phyloP scores from a whole-genome alignment of 225 moss, liverwort and hornwort genomes.

The Antitrichia curtipendula region DNA sequence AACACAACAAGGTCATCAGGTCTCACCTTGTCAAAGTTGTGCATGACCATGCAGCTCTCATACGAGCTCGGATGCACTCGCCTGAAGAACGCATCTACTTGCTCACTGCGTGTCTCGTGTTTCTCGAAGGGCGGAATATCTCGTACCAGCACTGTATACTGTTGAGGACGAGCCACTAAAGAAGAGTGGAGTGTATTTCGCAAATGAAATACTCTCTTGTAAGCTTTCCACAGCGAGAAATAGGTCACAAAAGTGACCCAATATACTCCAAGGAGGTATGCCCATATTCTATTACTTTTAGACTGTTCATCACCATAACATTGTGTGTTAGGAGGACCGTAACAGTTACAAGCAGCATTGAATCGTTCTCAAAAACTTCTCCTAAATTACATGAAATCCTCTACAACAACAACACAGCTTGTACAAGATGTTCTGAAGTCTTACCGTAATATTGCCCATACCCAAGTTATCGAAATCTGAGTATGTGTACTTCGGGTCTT shows the following conservation, averaged over 20 bases:
- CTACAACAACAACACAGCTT: neutral
- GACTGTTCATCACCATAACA: slow-evolving; percentile 5
- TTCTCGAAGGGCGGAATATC: slow-evolving; percentile 55
- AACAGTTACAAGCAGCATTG: neutral
- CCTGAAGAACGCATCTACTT: slow-evolving; percentile 69
- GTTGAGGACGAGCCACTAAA: slow-evolving; percentile 50
- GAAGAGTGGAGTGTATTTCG: slow-evolving; percentile 20
- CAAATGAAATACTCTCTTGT: slow-evolving; percentile 40
- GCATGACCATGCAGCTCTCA: slow-evolving; percentile 49
- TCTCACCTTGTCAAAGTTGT: slow-evolving; percentile 24
- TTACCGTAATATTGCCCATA: slow-evolving; percentile 76
- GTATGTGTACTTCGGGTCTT: neutral
- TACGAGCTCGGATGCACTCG: slow-evolving; percentile 49
- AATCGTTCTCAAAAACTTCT: neutral
- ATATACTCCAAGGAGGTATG: slow-evolving; percentile 45
- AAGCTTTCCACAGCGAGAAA: slow-evolving; percentile 34
- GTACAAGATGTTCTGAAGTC: neutral
- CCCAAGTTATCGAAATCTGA: slow-evolving; percentile 45
- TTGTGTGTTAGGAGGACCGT: neutral
- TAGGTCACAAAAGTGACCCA: slow-evolving; percentile 60
- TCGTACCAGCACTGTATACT: slow-evolving; percentile 69
- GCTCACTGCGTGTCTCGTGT: slow-evolving; percentile 49
- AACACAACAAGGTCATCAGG: neutral
- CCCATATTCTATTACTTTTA: slow-evolving; percentile 54
- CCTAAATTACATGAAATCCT: too few species aligned